phyloP scores from a whole-genome alignment of 2,329 filamentous ascomycete genomes.

The Colletotrichum eremochloae region DNA sequence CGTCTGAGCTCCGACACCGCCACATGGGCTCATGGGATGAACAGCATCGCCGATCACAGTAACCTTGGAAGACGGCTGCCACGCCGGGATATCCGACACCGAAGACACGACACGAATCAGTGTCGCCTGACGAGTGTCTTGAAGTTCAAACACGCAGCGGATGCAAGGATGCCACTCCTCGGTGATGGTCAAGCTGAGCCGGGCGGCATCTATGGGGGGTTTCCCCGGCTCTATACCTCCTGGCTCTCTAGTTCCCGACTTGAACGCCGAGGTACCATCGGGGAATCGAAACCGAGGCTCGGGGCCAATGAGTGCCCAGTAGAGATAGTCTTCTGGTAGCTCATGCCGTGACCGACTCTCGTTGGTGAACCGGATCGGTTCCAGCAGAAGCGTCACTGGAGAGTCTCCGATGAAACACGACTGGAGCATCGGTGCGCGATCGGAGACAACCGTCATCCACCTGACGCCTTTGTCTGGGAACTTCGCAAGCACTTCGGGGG shows the following conservation, averaged over 20 bases:
- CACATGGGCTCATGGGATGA: slow-evolving; percentile 70
- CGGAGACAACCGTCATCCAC: slow-evolving; percentile 72
- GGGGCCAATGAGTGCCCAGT: slow-evolving; percentile 25
- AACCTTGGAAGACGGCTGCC: slow-evolving; percentile 69
- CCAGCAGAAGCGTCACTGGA: slow-evolving; percentile 64
- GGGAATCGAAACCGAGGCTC: slow-evolving; percentile 13
- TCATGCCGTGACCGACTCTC: neutral
- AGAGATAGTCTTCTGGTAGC: slow-evolving; percentile 19
- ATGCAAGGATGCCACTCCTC: slow-evolving; percentile 60
- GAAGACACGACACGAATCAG: slow-evolving; percentile 79
- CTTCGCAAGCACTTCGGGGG: slow-evolving; percentile 65
- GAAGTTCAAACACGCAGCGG: slow-evolving; percentile 69
- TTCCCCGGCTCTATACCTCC: too few relatives aligned
- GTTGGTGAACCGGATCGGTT: slow-evolving; percentile 57
- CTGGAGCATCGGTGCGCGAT: slow-evolving; percentile 74
- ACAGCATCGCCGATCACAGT: slow-evolving; percentile 71
- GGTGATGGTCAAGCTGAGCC: slow-evolving; percentile 52
- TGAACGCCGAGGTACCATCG: slow-evolving; percentile 9
- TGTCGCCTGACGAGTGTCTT: slow-evolving; percentile 68
- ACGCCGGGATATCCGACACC: slow-evolving; percentile 71
- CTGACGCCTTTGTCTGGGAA: slow-evolving; percentile 74
- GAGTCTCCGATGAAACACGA: slow-evolving; percentile 70
- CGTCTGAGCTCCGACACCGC: slow-evolving; percentile 59
- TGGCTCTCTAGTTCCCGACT: too few relatives aligned
- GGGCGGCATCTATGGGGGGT: neutral